Percentiles rank a stretch among this genome's conserved stretches.
Conservation (phyloP, 2,329 filamentous ascomycete genomes). For the Aspergillus sp. region DNA sequence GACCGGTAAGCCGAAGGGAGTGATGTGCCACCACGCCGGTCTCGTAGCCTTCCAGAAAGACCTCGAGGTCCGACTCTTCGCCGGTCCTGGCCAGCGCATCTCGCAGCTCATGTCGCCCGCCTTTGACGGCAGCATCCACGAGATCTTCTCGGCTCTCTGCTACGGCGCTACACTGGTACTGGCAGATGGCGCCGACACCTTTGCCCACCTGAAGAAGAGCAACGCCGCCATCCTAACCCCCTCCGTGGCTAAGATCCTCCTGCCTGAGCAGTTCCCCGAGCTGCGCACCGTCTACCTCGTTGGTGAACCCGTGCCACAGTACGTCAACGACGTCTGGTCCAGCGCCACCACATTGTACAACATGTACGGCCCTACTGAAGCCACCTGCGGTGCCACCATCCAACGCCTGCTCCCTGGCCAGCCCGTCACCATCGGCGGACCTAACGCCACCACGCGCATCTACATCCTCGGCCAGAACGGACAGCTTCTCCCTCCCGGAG, state of each 20-base stretch:
- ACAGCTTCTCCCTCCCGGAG: slow-evolving; percentile 34
- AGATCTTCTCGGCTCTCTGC: slow-evolving; percentile 44
- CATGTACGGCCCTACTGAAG: slow-evolving; percentile 50
- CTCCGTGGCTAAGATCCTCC: slow-evolving; percentile 37
- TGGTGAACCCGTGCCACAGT: slow-evolving; percentile 42
- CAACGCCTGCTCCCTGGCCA: slow-evolving; percentile 26
- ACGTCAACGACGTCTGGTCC: slow-evolving; percentile 38
- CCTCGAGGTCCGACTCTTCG: slow-evolving; percentile 35
- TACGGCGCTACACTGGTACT: slow-evolving; percentile 47
- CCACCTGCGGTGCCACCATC: slow-evolving; percentile 43
- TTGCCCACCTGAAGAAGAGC: slow-evolving; percentile 32
- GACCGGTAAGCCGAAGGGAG: slow-evolving; percentile 22
- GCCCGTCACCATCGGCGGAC: slow-evolving; percentile 41
- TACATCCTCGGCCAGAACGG: slow-evolving; percentile 46
- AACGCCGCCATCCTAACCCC: slow-evolving; percentile 44
- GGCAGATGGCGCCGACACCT: slow-evolving; percentile 22
- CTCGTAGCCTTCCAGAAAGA: slow-evolving; percentile 41
- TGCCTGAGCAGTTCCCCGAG: slow-evolving; percentile 35
- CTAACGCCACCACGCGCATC: slow-evolving; percentile 39
- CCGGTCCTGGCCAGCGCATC: slow-evolving; percentile 36
- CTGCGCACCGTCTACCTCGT: slow-evolving; percentile 40
- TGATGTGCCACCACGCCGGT: slow-evolving; percentile 35
- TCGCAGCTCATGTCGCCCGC: slow-evolving; percentile 47
- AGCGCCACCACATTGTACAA: slow-evolving; percentile 38
- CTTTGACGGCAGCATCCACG: slow-evolving; percentile 51